Conservation (phyloP, 2,329 filamentous ascomycete species). For the Paraconiothyrium brasiliense region DNA sequence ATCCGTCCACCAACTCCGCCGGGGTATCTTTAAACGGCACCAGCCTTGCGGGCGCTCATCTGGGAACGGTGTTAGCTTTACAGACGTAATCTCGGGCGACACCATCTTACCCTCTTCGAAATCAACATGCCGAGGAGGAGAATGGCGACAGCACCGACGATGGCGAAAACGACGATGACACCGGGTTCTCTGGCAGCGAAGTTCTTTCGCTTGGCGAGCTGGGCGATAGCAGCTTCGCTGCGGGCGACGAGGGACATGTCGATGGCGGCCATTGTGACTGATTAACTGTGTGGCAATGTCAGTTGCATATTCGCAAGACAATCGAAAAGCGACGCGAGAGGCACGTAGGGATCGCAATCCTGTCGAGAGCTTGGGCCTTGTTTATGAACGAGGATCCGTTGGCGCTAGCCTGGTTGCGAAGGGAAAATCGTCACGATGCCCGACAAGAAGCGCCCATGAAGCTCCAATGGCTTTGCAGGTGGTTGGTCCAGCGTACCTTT, state of each 20-base stretch:
- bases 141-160: conserved; percentile 65
- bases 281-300: conserved; percentile 30
- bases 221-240: conserved; percentile 48
- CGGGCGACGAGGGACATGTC: conserved; percentile 49
- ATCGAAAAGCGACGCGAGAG: conserved; percentile 2
- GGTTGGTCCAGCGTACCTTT: conserved; percentile 44
- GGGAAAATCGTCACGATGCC: conserved; percentile 22
- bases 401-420: conserved; percentile 26
- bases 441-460: not conserved
- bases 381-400: conserved; percentile 25
- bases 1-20: conserved; percentile 6
- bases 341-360: conserved; percentile 1
- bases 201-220: conserved; percentile 64
- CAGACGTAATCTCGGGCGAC: not conserved
- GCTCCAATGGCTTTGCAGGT: conserved; percentile 29
- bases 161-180: conserved; percentile 70
- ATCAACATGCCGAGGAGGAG: conserved; percentile 62
- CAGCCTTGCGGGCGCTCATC: conserved; percentile 19
- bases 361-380: conserved; percentile 22
- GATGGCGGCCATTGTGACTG: conserved; percentile 49
- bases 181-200: conserved; percentile 67
- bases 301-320: conserved; percentile 16
- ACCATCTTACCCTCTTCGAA: conserved; percentile 53
- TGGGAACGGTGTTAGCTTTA: not conserved
- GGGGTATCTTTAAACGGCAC: conserved; percentile 22